Evolutionary conservation across 2,329 filamentous ascomycete genomes (phyloP).

Genomic region (Dendryphion nanum): DNA sequence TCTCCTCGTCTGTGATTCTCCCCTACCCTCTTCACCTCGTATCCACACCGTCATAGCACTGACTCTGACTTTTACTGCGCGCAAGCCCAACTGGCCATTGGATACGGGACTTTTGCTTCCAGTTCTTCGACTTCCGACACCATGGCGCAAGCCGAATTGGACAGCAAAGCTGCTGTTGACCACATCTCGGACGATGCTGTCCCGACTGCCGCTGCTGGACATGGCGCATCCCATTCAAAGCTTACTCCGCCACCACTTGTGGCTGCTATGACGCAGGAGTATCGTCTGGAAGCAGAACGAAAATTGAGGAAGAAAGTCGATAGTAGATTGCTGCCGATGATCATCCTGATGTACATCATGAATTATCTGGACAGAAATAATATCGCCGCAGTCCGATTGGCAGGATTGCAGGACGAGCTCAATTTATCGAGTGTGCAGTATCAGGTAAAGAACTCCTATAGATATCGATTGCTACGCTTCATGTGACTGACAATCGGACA

Average conservation of each 20-base stretch:
- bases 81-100: not conserved
- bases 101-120: slow-evolving; percentile 13
- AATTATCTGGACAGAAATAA: slow-evolving; percentile 72
- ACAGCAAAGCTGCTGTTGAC: slow-evolving; percentile 20
- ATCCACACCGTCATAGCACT: not conserved
- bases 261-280: slow-evolving; percentile 49
- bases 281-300: slow-evolving; percentile 55
- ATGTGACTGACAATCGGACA: too few species aligned
- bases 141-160: slow-evolving; percentile 18
- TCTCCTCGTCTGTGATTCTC: not conserved
- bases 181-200: slow-evolving; percentile 24
- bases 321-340: slow-evolving; percentile 63
- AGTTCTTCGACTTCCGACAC: slow-evolving; percentile 2
- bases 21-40: not conserved
- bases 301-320: slow-evolving; percentile 70
- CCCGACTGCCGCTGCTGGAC: slow-evolving; percentile 10
- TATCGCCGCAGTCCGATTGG: slow-evolving; percentile 64
- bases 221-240: slow-evolving; percentile 17
- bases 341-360: slow-evolving; percentile 73
- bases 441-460: slow-evolving; percentile 48
- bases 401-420: slow-evolving; percentile 61
- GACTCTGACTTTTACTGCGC: not conserved
- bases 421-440: slow-evolving; percentile 59
- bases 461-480: not conserved
- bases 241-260: slow-evolving; percentile 34